Base-by-base conservation (phyloP, 305 asterid species). In the Solanum hybrid region DNA sequence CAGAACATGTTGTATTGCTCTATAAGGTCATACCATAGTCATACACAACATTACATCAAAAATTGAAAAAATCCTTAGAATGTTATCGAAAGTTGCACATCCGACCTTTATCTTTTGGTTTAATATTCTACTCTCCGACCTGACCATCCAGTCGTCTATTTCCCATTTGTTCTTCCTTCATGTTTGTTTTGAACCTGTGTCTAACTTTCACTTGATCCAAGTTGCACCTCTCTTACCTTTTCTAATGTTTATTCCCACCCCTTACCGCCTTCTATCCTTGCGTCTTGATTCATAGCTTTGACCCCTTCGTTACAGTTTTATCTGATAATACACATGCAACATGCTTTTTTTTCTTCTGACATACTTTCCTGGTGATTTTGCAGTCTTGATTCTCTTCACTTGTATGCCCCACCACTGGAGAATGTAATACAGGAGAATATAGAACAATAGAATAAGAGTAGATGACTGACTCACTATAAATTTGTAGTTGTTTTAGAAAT, bases 321-420 rank as follows among this genome's bases (percentile, higher is more conserved):
- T 10, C 80, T 75, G 40, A 35, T 75, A 31, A 75, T 75, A 31
- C 80, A 60, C 71, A 7, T 60, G 11, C 81, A 76, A 22, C 27
- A 20, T 60, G 26, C 35, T 56, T 34, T 38, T 12, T 38, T 40
- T 6, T 14, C 6, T 26, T 14, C 32, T 81, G 22, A 81, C 86
- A 40, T 40, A 0, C 86, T 26, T 79, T 40, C 0, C 32, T 81
- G 81, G 1, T 81, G 8, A 40, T 40, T 40, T 40, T 81, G 86
- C 86, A 81, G 71, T 26, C 86, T 81, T 40, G 86, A 81, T 81
- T 81, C 71, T 81, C 86, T 81, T 42, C 86, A 42, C 66, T 42
- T 16, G 36, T 81, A 81, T 40, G 36, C 69, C 32, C 86, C 86
- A 26, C 69, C 69, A 38, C 4, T 32, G 38, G 80, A 76, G 40